Base-by-base conservation (phyloP, 805 yeast species). In the Starmerella vaccinii region DNA sequence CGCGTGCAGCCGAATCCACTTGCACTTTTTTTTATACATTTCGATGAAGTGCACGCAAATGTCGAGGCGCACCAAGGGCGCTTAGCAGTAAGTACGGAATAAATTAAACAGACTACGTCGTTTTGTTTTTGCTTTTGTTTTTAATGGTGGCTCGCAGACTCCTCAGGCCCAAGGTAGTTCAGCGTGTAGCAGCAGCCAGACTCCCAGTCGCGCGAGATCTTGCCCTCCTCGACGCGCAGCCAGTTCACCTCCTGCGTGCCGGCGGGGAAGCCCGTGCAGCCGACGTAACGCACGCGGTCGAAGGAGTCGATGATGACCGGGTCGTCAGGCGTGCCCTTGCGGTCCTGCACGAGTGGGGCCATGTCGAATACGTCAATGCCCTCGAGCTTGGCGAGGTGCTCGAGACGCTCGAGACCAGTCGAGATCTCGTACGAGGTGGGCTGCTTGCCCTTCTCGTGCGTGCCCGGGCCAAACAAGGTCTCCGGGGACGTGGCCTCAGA, bases 351-450 rank as follows among this genome's bases (percentile, higher is more conserved):
- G 65, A 92, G 79, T 61, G 95, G 92, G 68, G 82, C 83, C 65
- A 80, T 75, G 76, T 92, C 97, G 66, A 68, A 70, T 57, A 92
- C 77, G 63, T 92, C 97, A 60, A 90, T 77, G 78, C 98, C 98
- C 71, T 89, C 95, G 67, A 85, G 73, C 71, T 87, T 84, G 74
- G 94, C 97, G 64, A 92, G 78, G 61, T 84, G 69, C 77, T 92
- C 98, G 61, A 89, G 76, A 80, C 98, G 88, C 72, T 85, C 97
- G 66, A 90, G 75, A 84, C 98, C 98, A 47, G 98, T 92, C 63
- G 97, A 88, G 75, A 90, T 97, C 65, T 92, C 96, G 60, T 85
- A 67, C 70, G 89, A 95, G 54, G 95, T 80, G 68, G 97, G 97
- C 65, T 92, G 82, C 49, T 62, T 64, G 61, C 77, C 76, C 60